A percentile compares a stretch with the other conserved stretches of the same genome.
Conservation (phyloP, 2,329 filamentous ascomycete species). For the Colletotrichum gigasporum region DNA sequence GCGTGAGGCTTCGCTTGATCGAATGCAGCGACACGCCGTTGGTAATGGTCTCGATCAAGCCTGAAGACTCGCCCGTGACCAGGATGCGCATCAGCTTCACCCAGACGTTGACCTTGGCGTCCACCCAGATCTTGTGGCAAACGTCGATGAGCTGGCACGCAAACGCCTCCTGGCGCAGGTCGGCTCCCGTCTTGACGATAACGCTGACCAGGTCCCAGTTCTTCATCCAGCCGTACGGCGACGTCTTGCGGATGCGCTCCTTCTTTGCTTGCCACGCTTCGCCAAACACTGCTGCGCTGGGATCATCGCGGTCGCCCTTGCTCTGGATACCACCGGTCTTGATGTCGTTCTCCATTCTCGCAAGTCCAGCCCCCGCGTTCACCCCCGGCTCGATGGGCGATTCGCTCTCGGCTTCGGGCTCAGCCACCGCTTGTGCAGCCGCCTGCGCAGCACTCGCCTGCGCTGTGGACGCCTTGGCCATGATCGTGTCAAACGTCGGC, state of each 20-base stretch:
- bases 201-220: constrained; percentile 90
- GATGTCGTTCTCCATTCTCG: constrained; percentile 89
- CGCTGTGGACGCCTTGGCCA: constrained; percentile 73
- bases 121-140: constrained; percentile 83
- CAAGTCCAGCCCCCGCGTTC: constrained; percentile 78
- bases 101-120: constrained; percentile 82
- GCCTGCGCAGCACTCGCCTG: constrained; percentile 57
- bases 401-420: constrained; percentile 65
- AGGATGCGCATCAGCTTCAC: constrained; percentile 88
- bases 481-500: constrained; percentile 84
- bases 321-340: constrained; percentile 86
- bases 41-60: constrained; percentile 87
- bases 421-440: constrained; percentile 49
- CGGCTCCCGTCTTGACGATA: constrained; percentile 87
- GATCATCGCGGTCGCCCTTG: constrained; percentile 84
- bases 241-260: constrained; percentile 83
- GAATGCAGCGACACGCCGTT: constrained; percentile 90
- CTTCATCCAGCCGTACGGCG: constrained; percentile 88
- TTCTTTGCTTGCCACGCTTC: constrained; percentile 88
- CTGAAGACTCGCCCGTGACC: constrained; percentile 85
- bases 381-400: constrained; percentile 60
- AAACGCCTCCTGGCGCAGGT: constrained; percentile 86
- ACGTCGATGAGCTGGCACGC: constrained; percentile 86
- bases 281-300: constrained; percentile 85
- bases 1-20: constrained; percentile 81